Evolutionary conservation across 2,329 filamentous ascomycete genomes (phyloP).

Genomic region (Xylariales sp.): DNA sequence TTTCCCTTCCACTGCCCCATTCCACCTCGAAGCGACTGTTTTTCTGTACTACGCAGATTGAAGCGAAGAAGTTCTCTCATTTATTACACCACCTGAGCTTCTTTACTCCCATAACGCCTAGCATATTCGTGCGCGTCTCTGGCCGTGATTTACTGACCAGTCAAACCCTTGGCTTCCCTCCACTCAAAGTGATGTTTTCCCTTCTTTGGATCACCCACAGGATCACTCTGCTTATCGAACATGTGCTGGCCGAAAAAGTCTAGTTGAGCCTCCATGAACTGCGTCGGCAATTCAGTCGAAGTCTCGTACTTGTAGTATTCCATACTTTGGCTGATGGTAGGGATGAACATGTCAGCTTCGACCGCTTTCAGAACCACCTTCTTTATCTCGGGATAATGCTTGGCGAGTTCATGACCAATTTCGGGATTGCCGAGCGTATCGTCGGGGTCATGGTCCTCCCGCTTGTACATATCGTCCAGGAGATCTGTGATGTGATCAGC

Average conservation of each 20-base stretch:
- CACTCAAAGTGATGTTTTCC: slow-evolving; percentile 62
- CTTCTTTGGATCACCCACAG: slow-evolving; percentile 44
- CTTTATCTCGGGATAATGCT: slow-evolving; percentile 47
- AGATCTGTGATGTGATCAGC: slow-evolving; percentile 60
- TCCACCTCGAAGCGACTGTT: too few relatives aligned
- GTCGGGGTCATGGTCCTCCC: slow-evolving; percentile 32
- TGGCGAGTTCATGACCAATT: slow-evolving; percentile 49
- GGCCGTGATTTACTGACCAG: slow-evolving; percentile 2
- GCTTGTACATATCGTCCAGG: slow-evolving; percentile 41
- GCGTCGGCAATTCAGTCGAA: slow-evolving; percentile 56
- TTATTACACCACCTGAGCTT: too few relatives aligned
- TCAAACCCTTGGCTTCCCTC: slow-evolving; percentile 33
- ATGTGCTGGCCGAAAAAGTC: slow-evolving; percentile 67
- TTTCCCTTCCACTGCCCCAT: too few relatives aligned
- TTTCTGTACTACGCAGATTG: too few relatives aligned
- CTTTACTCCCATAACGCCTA: too few relatives aligned
- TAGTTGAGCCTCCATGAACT: slow-evolving; percentile 67
- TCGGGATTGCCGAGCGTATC: slow-evolving; percentile 39
- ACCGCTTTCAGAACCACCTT: slow-evolving; percentile 49
- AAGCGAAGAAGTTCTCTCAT: too few relatives aligned
- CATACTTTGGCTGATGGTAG: slow-evolving; percentile 55
- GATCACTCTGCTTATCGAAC: slow-evolving; percentile 55
- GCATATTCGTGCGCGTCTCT: too few relatives aligned
- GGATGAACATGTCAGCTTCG: slow-evolving; percentile 55
- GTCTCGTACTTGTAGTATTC: slow-evolving; percentile 64